Percentiles rank a stretch among this genome's conserved stretches.
Evolutionary conservation across 208 protist genomes (phyloP).

Genomic region (Leishmania turanica): DNA sequence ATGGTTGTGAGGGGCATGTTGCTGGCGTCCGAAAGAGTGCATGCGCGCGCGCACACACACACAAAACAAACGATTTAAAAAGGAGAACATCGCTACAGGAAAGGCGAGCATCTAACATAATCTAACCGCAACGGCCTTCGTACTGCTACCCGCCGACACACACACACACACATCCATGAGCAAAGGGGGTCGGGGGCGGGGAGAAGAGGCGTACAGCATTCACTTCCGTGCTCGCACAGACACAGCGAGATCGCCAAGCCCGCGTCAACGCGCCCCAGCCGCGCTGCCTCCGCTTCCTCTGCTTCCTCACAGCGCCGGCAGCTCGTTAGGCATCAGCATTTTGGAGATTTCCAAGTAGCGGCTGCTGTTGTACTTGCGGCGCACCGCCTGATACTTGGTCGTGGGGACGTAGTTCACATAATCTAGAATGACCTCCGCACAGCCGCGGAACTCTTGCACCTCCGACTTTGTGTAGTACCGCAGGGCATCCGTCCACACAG

Average conservation of each 20-base stretch:
- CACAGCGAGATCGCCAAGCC: background rate
- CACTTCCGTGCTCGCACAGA: background rate
- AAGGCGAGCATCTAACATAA: background rate
- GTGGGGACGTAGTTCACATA: constrained; percentile 80
- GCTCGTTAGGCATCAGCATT: constrained; percentile 62
- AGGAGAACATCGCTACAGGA: background rate
- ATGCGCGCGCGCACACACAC: background rate
- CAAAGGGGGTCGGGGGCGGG: background rate
- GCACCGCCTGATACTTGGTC: constrained; percentile 87
- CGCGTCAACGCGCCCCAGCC: background rate
- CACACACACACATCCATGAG: background rate
- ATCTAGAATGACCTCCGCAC: constrained; percentile 81
- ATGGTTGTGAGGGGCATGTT: background rate
- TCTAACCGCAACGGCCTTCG: background rate
- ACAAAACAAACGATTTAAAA: background rate
- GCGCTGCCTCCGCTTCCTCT: background rate
- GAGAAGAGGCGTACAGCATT: background rate
- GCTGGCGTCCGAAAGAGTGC: background rate
- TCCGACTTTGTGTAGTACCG: constrained; percentile 70
- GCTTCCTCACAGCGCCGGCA: constrained; percentile 33
- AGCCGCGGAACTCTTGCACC: constrained; percentile 68
- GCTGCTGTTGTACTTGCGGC: constrained; percentile 85
- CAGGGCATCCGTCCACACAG: constrained; percentile 66
- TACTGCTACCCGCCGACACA: background rate
- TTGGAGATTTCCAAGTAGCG: constrained; percentile 82